These are phyloP conservation scores for Nitzschia sp. DNA, from an alignment of 108 stramenopile species.

Conservation along the genomic window DNA sequence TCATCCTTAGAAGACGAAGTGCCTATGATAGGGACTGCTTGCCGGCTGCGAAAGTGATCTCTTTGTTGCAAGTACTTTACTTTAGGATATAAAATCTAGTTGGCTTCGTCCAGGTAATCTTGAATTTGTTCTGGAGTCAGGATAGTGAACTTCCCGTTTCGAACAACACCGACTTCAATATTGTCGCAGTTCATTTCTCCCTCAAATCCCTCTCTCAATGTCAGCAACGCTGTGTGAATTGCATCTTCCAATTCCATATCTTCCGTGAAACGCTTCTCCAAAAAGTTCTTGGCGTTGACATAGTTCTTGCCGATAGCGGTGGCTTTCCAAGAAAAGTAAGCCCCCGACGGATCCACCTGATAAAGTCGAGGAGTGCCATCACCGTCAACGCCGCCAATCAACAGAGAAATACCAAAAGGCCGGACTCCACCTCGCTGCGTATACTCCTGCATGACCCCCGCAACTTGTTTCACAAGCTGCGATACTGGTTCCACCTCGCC, in stretches of 20 bases:
- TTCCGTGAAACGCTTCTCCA: conserved; percentile 95
- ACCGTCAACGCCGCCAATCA: conserved; percentile 96
- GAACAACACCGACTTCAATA: conserved; percentile 97
- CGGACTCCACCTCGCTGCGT: conserved; percentile 97
- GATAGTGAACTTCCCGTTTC: conserved; percentile 90
- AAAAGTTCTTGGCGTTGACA: conserved; percentile 97
- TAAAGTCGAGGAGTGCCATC: conserved; percentile 93
- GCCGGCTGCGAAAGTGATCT: conserved; percentile 12
- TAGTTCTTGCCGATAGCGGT: conserved; percentile 99
- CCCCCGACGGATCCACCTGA: conserved; percentile 98
- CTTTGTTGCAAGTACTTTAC: too few species aligned
- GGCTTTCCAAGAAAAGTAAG: conserved; percentile 99
- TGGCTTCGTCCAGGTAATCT: conserved; percentile 98
- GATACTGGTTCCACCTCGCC: conserved; percentile 88
- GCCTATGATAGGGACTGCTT: conserved; percentile 31
- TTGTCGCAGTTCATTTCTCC: conserved; percentile 99
- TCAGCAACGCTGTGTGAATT: conserved; percentile 97
- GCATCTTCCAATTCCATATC: conserved; percentile 99
- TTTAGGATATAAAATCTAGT: conserved; percentile 34
- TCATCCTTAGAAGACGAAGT: conserved; percentile 40
- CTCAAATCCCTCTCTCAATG: conserved; percentile 98
- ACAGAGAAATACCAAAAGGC: conserved; percentile 94
- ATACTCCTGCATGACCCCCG: conserved; percentile 98
- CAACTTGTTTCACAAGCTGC: conserved; percentile 93
- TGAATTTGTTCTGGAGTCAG: conserved; percentile 98